A percentile compares a stretch with the other conserved stretches of the same genome.
Conservation (phyloP, 2,329 filamentous ascomycete species). For the Colletotrichum chrysophilum region DNA sequence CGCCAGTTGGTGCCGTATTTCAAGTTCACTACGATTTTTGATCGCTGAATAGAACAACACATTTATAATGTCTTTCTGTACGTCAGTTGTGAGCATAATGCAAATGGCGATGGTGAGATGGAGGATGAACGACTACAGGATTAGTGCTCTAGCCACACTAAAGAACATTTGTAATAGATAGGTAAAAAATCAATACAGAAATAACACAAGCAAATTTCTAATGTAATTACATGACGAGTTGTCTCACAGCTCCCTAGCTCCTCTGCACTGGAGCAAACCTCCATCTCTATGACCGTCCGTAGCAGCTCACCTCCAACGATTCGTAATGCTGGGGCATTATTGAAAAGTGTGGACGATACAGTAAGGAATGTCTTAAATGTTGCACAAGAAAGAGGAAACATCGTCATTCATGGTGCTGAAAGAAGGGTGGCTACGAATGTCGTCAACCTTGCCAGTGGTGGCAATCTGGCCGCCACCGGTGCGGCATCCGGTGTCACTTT, state of each 20-base stretch:
- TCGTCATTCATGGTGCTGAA: conserved; percentile 18
- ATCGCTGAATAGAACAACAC: not conserved
- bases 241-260: not conserved
- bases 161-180: not conserved
- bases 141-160: not conserved
- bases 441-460: not conserved
- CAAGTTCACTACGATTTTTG: not conserved
- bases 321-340: not conserved
- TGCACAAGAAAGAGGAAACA: conserved; percentile 15
- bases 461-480: conserved; percentile 7
- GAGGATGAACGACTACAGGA: not conserved
- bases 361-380: not conserved
- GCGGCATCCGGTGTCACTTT: conserved; percentile 8
- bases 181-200: not conserved
- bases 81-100: not conserved
- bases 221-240: not conserved
- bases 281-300: not conserved
- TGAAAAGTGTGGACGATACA: not conserved
- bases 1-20: not conserved
- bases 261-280: not conserved
- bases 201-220: not conserved
- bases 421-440: conserved; percentile 1
- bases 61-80: not conserved
- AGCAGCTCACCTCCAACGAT: not conserved
- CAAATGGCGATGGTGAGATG: not conserved